Base-by-base conservation (phyloP, 2,329 filamentous ascomycete species). In the Pseudocercospora macadamiae region DNA sequence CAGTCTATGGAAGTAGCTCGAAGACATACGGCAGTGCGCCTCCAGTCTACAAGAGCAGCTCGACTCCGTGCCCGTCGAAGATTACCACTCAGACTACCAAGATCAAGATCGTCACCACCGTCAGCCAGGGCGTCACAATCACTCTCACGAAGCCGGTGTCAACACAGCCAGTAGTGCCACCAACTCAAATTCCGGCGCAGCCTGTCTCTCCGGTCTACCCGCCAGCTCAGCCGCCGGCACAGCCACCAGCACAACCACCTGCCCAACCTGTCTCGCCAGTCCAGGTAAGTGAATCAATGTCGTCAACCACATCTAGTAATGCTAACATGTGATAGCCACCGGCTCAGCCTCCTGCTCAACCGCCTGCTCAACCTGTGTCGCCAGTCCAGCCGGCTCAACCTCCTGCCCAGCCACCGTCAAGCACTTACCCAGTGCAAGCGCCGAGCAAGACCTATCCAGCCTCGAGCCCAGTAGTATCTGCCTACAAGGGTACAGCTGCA, bases 401-500 rank as follows among this genome's bases (percentile, higher is more conserved):
- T 19, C 49, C 49, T 25, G 7, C 16, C 10, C 30, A 52, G 19
- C 53, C 39, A 34, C 42, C 53, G n/a, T 32, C 26, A 26, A 49
- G 26, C 47, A 34, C 47, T 3, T 49, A 30, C 47, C 47, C 47
- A 4, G 47, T 34, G 6, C 39, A 36, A 28, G 30, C 37, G 25
- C 51, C 55, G n/a, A 49, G 28, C 48, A 34, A 23, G 9, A 52
- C 56, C 42, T 25, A 39, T 14, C 51, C 51, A 32, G 42, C 30
- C 25, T 51, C 57, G 4, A 59, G 44, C 47, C 47, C 47, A 12
- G 32, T n/a, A 30, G 36, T 37, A 7, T 36, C 44, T 9, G 9
- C 28, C 21, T 60, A 60, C 48, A 21, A 14, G 30, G 53, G 57
- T 26, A 25, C 47, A 12, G 57, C 53, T 18, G 47, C 36, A 16